Evolutionary conservation across 2,329 filamentous ascomycete genomes (phyloP), one percentile per base, ranked within the genome.

Genomic region (Alternaria sp.): DNA sequence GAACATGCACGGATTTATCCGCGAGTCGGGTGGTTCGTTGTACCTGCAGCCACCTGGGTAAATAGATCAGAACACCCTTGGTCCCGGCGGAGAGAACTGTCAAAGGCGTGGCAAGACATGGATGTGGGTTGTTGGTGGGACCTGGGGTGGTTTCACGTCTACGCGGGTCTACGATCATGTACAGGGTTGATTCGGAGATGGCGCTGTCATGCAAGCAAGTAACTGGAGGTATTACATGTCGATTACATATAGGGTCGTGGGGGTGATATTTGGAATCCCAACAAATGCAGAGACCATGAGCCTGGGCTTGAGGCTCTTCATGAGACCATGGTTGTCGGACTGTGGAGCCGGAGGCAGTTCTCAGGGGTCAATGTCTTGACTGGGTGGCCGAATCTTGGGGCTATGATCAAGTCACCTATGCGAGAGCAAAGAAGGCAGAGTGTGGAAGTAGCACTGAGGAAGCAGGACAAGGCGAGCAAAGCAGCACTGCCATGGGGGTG

Each of bases 1-100:
- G 23, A 45, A 12, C 18, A 43, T 63, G 55, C 55, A 49, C 21
- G 23, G 23, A 37, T 66, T 68, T 68, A 68, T 46, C 66, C 66
- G 64, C 37, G 46, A 37, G 15, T 33, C 18, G 20, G 11, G 20
- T 37, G 20, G 43, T 45, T 47, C 26, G 21, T 33, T 37, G 60
- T 58, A 64, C 58, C 59, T 53, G 55, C 58, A 61, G 62, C 55
- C 23, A 41, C 10, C 33, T 64, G 65, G 63, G 21, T 60, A 65
- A 61, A 63, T 53, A 18, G 43, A 37, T 8, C 14, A 41, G 9
- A 53, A 8, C 28, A 37, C 20, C 14, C 37, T 37, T 28, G 15
- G 33, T 41, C 4, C 30, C 12, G 18, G 14, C 20, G 30, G 6
- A 55, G 37, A 20, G 37, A 44, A 11, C n/a, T 55, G 33, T 26